phyloP scores from a whole-genome alignment of 2,329 filamentous ascomycete genomes.

The Bipolaris gigantea region DNA sequence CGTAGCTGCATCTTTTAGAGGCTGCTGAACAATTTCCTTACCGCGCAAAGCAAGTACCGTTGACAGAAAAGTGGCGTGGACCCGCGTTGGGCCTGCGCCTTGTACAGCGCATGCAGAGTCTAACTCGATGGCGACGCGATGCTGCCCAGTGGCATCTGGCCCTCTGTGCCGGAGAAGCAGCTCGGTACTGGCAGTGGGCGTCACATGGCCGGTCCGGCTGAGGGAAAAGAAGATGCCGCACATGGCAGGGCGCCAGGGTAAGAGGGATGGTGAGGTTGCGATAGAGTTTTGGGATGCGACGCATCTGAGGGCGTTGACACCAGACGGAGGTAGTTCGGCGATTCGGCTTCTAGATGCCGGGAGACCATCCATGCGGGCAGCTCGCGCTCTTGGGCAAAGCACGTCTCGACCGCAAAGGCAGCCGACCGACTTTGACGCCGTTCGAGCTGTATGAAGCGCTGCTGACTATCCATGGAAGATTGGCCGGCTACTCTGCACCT shows the following conservation, averaged over 20 bases:
- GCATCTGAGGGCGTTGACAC: background rate
- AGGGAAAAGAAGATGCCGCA: slow-evolving; percentile 58
- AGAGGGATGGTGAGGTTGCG: slow-evolving; percentile 4
- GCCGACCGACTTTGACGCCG: slow-evolving; percentile 4
- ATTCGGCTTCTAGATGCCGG: slow-evolving; percentile 27
- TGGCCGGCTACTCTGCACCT: slow-evolving; percentile 8
- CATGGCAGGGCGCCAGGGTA: slow-evolving; percentile 23
- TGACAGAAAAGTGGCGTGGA: slow-evolving; percentile 68
- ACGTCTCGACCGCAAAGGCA: slow-evolving; percentile 14
- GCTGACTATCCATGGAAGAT: slow-evolving; percentile 25
- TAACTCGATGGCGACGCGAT: slow-evolving; percentile 18
- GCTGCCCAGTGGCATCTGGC: slow-evolving; percentile 32
- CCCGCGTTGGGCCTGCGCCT: background rate
- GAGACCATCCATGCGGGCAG: slow-evolving; percentile 20
- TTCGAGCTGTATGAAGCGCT: slow-evolving; percentile 15
- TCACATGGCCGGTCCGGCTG: slow-evolving; percentile 32
- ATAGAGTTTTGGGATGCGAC: slow-evolving; percentile 13
- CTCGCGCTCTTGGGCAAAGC: slow-evolving; percentile 14
- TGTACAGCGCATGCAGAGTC: background rate
- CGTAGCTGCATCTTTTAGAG: slow-evolving; percentile 61
- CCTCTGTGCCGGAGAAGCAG: slow-evolving; percentile 38
- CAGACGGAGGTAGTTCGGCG: slow-evolving; percentile 20
- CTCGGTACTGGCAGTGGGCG: slow-evolving; percentile 28
- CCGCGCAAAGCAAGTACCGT: slow-evolving; percentile 92
- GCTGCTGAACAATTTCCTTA: slow-evolving; percentile 69